These are phyloP conservation scores for Yamadazyma membranifaciens DNA, from an alignment of 1,139 yeast species.

Conservation along the genomic window DNA sequence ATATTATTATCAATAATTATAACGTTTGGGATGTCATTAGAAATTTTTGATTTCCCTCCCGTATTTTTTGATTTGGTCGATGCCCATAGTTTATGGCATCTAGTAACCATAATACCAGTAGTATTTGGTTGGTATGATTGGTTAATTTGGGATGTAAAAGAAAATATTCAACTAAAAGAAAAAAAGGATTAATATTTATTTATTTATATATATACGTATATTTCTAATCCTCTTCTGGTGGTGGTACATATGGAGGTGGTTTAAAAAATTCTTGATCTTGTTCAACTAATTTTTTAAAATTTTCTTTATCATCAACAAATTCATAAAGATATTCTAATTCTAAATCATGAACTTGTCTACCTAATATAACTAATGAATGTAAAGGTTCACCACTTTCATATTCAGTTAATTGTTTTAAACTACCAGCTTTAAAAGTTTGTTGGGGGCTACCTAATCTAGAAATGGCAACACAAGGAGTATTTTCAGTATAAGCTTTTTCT, in stretches of 20 bases:
- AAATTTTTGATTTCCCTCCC: slow-evolving; percentile 87
- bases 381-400: slow-evolving; percentile 94
- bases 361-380: slow-evolving; percentile 86
- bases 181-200: slow-evolving; percentile 5
- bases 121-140: slow-evolving; percentile 48
- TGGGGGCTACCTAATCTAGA: slow-evolving; percentile 86
- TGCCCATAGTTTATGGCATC: slow-evolving; percentile 95
- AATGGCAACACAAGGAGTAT: slow-evolving; percentile 92
- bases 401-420: slow-evolving; percentile 67
- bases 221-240: slow-evolving; percentile 25
- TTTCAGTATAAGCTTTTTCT: slow-evolving; percentile 74
- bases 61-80: slow-evolving; percentile 61
- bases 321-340: slow-evolving; percentile 84
- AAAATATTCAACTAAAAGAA: slow-evolving; percentile 19
- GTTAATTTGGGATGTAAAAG: slow-evolving; percentile 45
- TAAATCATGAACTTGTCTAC: slow-evolving; percentile 91
- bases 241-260: slow-evolving; percentile 50
- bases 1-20: slow-evolving; percentile 50
- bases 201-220: neutral
- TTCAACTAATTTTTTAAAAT: slow-evolving; percentile 56
- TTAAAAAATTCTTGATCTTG: slow-evolving; percentile 78
- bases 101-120: slow-evolving; percentile 67
- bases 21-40: slow-evolving; percentile 76
- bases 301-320: slow-evolving; percentile 66
- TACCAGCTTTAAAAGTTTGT: slow-evolving; percentile 83